A percentile compares a stretch with the other conserved stretches of the same genome.
Conservation (phyloP, 2,329 filamentous ascomycete species). For the Monosporascus sp. region DNA sequence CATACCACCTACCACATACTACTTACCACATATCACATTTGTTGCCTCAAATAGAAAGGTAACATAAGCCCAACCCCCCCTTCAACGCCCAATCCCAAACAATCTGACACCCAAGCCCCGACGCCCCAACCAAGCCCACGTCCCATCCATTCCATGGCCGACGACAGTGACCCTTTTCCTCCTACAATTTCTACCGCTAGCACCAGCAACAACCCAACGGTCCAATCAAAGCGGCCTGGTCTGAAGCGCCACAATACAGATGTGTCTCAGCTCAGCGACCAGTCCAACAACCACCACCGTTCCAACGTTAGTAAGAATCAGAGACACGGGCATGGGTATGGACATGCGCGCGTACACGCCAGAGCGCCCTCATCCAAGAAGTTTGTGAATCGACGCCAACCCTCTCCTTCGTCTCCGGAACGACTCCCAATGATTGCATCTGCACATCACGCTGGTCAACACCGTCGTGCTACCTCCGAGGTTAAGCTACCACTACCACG, state of each 20-base stretch:
- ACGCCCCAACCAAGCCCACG: neutral
- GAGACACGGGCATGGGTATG: neutral
- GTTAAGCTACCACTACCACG: slow-evolving; percentile 43
- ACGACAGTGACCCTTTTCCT: neutral
- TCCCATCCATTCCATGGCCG: neutral
- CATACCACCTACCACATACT: neutral
- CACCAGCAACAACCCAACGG: neutral
- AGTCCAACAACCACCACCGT: neutral
- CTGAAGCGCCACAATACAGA: neutral
- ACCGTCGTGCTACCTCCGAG: slow-evolving; percentile 48
- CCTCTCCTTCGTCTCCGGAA: slow-evolving; percentile 39
- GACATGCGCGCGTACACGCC: slow-evolving; percentile 37
- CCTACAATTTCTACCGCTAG: neutral
- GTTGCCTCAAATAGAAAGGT: neutral
- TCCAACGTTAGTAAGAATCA: neutral
- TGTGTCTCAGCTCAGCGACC: neutral
- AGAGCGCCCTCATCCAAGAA: slow-evolving; percentile 41
- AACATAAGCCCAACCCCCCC: neutral
- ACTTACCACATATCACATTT: neutral
- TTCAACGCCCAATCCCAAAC: neutral
- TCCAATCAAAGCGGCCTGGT: neutral
- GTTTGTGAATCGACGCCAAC: slow-evolving; percentile 32
- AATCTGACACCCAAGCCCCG: too few species aligned
- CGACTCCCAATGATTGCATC: slow-evolving; percentile 25
- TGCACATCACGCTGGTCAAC: neutral